phyloP scores from a whole-genome alignment of 352 stramenopile genomes.

The Phytophthora cryptogea region DNA sequence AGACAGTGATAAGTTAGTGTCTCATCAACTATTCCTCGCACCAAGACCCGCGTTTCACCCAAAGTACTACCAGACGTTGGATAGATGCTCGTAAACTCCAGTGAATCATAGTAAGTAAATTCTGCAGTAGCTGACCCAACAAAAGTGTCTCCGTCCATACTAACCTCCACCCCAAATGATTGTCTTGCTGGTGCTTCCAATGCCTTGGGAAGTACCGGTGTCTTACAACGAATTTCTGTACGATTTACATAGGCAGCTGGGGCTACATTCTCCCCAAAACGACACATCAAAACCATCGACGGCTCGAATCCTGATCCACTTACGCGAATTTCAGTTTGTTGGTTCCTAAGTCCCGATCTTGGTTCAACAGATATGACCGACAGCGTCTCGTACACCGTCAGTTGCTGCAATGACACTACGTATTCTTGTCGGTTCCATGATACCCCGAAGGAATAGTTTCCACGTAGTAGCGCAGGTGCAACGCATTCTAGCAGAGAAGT shows the following conservation, averaged over 20 bases:
- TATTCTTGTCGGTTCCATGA: slow-evolving; percentile 48
- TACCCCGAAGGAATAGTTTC: slow-evolving; percentile 40
- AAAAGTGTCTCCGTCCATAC: slow-evolving; percentile 34
- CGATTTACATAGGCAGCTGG: slow-evolving; percentile 30
- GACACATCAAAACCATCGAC: slow-evolving; percentile 26
- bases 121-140: slow-evolving; percentile 1
- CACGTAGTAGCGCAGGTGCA: slow-evolving; percentile 23
- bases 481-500: slow-evolving; percentile 35
- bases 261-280: slow-evolving; percentile 23
- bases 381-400: slow-evolving; percentile 29
- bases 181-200: background rate
- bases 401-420: background rate
- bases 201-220: slow-evolving; percentile 6
- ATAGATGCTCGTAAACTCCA: slow-evolving; percentile 21
- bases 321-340: slow-evolving; percentile 23
- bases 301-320: slow-evolving; percentile 32
- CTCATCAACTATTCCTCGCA: slow-evolving; percentile 28
- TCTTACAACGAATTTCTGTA: slow-evolving; percentile 30
- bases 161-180: slow-evolving; percentile 30
- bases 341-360: slow-evolving; percentile 15
- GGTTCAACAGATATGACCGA: slow-evolving; percentile 32
- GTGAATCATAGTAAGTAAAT: slow-evolving; percentile 33
- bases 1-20: slow-evolving; percentile 34
- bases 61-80: slow-evolving; percentile 26
- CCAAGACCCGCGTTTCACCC: slow-evolving; percentile 30